phyloP scores from a whole-genome alignment of 257 asterid species.

The Solanum verrucosum region DNA sequence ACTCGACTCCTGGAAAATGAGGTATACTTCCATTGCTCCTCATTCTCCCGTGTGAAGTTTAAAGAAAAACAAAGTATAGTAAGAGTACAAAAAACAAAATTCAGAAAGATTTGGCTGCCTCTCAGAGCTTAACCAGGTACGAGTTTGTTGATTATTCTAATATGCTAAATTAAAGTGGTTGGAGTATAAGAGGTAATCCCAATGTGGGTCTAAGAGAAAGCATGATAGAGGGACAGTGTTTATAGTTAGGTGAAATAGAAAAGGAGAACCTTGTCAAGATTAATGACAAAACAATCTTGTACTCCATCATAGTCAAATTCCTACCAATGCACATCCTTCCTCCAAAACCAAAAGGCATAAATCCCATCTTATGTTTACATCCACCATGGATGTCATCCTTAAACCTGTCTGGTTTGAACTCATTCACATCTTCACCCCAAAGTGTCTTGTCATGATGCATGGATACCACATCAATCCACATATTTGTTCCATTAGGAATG shows the following conservation, averaged over 20 bases:
- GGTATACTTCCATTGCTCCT: background rate
- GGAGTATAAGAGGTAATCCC: constrained; percentile 63
- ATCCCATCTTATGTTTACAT: constrained; percentile 89
- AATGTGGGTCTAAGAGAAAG: constrained; percentile 78
- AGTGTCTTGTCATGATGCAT: constrained; percentile 63
- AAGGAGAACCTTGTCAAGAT: constrained; percentile 61
- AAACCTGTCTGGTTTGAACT: constrained; percentile 70
- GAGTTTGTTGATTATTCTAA: background rate
- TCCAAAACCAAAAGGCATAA: constrained; percentile 80
- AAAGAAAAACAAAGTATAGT: background rate
- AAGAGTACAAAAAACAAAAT: too few species aligned
- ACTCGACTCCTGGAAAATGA: background rate
- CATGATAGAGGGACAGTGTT: constrained; percentile 54
- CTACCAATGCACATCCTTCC: constrained; percentile 88
- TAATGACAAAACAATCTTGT: constrained; percentile 46
- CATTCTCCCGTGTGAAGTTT: too few species aligned
- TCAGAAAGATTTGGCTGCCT: background rate
- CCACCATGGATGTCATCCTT: constrained; percentile 40
- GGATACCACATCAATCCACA: constrained; percentile 83
- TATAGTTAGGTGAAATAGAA: constrained; percentile 52
- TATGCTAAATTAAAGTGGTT: constrained; percentile 12
- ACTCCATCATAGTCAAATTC: constrained; percentile 66
- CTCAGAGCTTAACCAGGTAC: background rate
- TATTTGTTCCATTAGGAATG: constrained; percentile 67
- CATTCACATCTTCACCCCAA: constrained; percentile 74